Evolutionary conservation across 2,329 filamentous ascomycete species (phyloP), one percentile per base, ranked within the genome.

Genomic region (Phaeophleospora eucalypticola): DNA sequence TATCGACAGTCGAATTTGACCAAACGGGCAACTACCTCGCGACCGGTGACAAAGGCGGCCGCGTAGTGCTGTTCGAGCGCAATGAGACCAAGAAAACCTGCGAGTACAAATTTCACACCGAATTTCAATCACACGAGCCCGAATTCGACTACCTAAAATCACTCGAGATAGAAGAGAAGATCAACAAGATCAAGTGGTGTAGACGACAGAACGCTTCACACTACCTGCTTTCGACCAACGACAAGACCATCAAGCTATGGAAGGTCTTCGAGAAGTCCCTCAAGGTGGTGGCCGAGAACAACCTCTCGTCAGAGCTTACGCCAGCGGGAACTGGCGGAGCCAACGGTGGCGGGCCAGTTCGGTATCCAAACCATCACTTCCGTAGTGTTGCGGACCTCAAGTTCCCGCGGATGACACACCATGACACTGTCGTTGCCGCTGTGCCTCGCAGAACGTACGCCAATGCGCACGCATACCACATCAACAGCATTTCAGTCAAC

Each of bases 131-230:
- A 62, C 93, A 98, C 75, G 93, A 98, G 69, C 93, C 93, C 54
- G 93, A 98, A 72, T 98, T 98, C 71, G 93, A 98, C 71, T 98
- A 98, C 70, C 82, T 98, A 58, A 98, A 98, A 74, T 98, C 93
- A 27, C 80, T 98, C 61, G 93, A 98, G 73, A 98, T 98, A 66
- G 93, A 98, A 79, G 93, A 98, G 73, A 98, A 98, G 77, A 98
- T 98, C 80, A 98, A 98, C 80, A 98, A 98, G 79, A 98, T 98
- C 75, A 98, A 97, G 72, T 98, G 93, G 93, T 98, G 93, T 71
- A 84, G 87, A 66, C 85, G 93, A 72, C 91, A 97, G 73, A 98
- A 98, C 77, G 87, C 91, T 52, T 97, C 93, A 46, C 93, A 98
- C 74, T 98, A 95, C 71, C 82, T 98, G 43, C 82, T 98, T 47